phyloP scores from a whole-genome alignment of 2,329 filamentous ascomycete species.

The Apiospora phragmitis region DNA sequence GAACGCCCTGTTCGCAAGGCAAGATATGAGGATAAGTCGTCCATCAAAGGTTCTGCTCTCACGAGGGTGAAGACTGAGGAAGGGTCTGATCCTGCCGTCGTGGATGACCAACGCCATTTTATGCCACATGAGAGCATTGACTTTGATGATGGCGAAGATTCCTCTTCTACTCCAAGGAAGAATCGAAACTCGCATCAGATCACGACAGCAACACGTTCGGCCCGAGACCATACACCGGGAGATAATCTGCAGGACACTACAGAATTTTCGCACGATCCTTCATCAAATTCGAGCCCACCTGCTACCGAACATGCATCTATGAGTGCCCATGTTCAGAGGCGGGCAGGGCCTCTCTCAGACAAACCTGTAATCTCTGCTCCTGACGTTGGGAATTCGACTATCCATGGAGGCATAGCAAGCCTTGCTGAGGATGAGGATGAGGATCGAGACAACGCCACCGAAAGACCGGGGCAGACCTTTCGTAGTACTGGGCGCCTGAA shows the following conservation, averaged over 20 bases:
- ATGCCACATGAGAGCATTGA: conserved; percentile 59
- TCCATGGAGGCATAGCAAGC: conserved; percentile 20
- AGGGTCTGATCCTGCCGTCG: conserved; percentile 31
- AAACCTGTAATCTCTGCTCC: not conserved
- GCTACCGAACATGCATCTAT: not conserved
- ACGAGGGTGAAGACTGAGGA: conserved; percentile 46
- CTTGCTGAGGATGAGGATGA: conserved; percentile 30
- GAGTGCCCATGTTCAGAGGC: not conserved
- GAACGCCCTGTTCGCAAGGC: conserved; percentile 51
- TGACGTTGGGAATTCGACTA: not conserved
- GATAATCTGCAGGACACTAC: not conserved
- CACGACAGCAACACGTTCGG: not conserved
- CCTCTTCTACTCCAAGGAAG: conserved; percentile 45
- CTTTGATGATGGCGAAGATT: conserved; percentile 50
- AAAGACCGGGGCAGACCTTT: not conserved
- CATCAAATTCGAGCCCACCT: not conserved
- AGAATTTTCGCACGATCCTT: not conserved
- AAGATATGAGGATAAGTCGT: conserved; percentile 34
- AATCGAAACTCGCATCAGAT: conserved; percentile 20
- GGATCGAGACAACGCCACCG: conserved; percentile 17
- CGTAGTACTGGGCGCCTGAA: conserved; percentile 19
- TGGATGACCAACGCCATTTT: conserved; percentile 30
- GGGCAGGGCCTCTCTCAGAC: not conserved
- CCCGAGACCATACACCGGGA: not conserved
- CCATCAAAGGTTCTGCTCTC: conserved; percentile 21